phyloP scores from a whole-genome alignment of 768 basidiomycete genomes.

The Tulasnella sp. region DNA sequence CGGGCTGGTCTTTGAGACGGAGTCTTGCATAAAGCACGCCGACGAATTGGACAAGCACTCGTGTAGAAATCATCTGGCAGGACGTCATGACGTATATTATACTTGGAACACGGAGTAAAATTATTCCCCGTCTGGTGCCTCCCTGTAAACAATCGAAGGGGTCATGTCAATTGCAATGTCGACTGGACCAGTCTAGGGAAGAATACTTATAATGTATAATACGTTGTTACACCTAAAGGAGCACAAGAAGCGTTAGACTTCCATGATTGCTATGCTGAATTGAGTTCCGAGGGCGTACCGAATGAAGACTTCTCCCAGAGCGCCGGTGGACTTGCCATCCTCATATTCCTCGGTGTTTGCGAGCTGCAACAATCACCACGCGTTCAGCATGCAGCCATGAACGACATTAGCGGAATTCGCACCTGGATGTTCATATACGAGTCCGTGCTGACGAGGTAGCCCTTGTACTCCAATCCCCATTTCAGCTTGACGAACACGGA shows the following conservation, averaged over 20 bases:
- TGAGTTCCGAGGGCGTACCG: conserved; percentile 41
- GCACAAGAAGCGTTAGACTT: conserved; percentile 11
- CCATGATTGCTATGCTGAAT: neutral
- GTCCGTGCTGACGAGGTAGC: conserved; percentile 96
- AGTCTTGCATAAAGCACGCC: too few relatives aligned
- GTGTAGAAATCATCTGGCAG: neutral
- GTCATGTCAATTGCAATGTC: neutral
- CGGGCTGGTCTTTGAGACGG: too few relatives aligned
- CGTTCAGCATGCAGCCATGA: neutral
- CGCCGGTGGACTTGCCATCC: conserved; percentile 88
- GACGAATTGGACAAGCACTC: neutral
- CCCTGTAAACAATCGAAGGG: conserved; percentile 43
- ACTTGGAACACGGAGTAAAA: neutral
- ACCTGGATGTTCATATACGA: conserved; percentile 99
- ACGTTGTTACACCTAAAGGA: conserved; percentile 80
- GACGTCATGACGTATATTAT: neutral
- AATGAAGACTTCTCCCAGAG: conserved; percentile 98
- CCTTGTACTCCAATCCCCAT: conserved; percentile 99
- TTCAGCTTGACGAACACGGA: conserved; percentile 90
- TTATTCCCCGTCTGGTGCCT: conserved; percentile 37
- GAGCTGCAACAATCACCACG: conserved; percentile 39
- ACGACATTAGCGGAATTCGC: conserved; percentile 18
- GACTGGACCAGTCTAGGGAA: conserved; percentile 9
- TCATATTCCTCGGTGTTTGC: conserved; percentile 99
- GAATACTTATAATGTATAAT: conserved; percentile 79